phyloP scores from a whole-genome alignment of 2,329 filamentous ascomycete species.

The Ophiostoma australiae region DNA sequence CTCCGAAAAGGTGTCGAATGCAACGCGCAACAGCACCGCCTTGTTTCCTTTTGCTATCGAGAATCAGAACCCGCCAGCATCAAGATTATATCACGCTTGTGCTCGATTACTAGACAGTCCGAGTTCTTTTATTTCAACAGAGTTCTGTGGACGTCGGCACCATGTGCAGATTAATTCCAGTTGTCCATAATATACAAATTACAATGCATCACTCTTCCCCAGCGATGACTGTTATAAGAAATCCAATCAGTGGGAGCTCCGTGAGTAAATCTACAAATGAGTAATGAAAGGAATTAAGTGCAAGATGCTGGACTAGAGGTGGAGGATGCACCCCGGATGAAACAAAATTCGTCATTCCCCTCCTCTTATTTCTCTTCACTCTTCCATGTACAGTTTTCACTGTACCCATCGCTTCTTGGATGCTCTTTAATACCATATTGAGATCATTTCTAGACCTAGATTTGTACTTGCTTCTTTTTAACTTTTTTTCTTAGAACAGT shows the following conservation, averaged over 20 bases:
- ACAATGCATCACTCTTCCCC: not conserved
- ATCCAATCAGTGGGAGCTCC: not conserved
- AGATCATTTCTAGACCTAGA: not conserved
- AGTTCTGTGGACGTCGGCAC: not conserved
- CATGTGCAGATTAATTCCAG: not conserved
- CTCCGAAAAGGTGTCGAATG: not conserved
- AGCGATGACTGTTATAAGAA: not conserved
- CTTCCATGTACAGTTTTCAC: not conserved
- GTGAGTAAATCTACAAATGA: not conserved
- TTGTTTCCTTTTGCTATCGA: not conserved
- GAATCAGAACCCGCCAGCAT: not conserved
- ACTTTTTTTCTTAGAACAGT: too few species aligned
- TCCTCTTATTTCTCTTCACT: not conserved
- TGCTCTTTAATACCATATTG: not conserved
- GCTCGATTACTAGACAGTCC: not conserved
- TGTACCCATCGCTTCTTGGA: not conserved
- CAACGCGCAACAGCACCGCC: not conserved
- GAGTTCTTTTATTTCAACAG: not conserved
- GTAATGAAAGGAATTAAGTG: not conserved
- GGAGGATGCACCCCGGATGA: not conserved
- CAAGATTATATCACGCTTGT: not conserved
- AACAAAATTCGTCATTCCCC: slow-evolving; percentile 1
- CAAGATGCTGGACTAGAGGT: not conserved
- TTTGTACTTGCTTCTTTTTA: not conserved
- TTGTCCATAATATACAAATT: not conserved